Base-by-base conservation (phyloP, 495 filamentous ascomycete species). In the Aspergillus nanangensis region DNA sequence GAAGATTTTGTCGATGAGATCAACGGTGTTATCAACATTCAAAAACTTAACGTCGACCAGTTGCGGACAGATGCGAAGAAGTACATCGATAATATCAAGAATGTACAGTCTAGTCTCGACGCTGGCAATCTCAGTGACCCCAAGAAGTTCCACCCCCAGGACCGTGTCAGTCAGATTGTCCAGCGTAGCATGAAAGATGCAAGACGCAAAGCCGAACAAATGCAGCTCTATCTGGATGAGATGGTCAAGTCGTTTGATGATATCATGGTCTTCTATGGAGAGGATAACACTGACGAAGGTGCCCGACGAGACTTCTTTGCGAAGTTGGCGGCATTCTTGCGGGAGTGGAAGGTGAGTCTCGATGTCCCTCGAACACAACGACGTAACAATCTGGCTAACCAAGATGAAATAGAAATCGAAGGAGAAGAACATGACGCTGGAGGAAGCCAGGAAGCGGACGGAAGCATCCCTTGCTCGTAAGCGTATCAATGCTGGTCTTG, bases 91-190 rank as follows among this genome's bases (percentile, higher is more conserved):
- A 97, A 94, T 62, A 85, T 98, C 66, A 84, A 82, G 60, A 96
- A 95, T 60, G 83, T 97, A 32, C 93, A 98, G 62, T 76, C 77
- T 55, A 92, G 88, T 25, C 80, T 98, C 33, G 93, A 98, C 62
- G 84, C 84, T 3, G 93, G 93, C 47, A 98, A 96, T 62, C 75
- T 98, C 42, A 95, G 88, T 56, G 93, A 98, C 62, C 82, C 91
- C 22, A 95, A 91, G 78, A 95, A 93, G 56, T 98, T 98, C 73
- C 93, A 98, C 57, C 93, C 93, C 4, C 88, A 96, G 63, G 93
- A 98, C 63, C 87, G 94, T 32, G 90, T 96, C 39, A 84, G 85
- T 54, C 87, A 95, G 63, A 78, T 97, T 15, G 89, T 95, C 36
- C 88, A 94, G 63, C 78, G 92, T 25, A 86, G 80, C 47, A 95